A percentile compares a stretch with the other conserved stretches of the same genome.
These are phyloP conservation scores for Avicennia marina DNA, from an alignment of 257 asterid species.

Conservation along the genomic window DNA sequence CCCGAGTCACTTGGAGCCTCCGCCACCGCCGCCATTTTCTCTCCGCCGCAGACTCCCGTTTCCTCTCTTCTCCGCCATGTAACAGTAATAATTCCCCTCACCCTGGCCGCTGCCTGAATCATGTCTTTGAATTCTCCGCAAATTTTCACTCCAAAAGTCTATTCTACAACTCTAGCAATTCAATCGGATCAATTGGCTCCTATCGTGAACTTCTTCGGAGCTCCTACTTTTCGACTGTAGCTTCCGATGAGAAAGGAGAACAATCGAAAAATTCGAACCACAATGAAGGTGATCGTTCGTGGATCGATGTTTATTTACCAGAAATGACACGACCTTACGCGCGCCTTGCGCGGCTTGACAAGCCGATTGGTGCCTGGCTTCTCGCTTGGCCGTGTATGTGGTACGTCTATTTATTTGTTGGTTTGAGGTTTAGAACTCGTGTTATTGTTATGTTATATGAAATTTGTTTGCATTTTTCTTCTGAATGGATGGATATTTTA, in stretches of 20 bases:
- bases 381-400: conserved; percentile 99
- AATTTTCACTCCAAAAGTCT: conserved; percentile 11
- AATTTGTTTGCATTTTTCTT: not conserved
- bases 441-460: not conserved
- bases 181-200: conserved; percentile 25
- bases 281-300: conserved; percentile 31
- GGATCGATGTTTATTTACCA: conserved; percentile 81
- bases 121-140: conserved; percentile 16
- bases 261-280: conserved; percentile 18
- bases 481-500: not conserved
- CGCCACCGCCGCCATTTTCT: conserved; percentile 21
- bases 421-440: not conserved
- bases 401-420: conserved; percentile 27
- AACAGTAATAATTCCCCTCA: not conserved
- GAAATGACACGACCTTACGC: conserved; percentile 59
- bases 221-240: conserved; percentile 32
- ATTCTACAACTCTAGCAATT: conserved; percentile 6
- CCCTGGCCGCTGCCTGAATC: conserved; percentile 11
- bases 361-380: conserved; percentile 93
- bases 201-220: conserved; percentile 25
- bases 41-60: conserved; percentile 9
- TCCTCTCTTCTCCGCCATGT: conserved; percentile 1
- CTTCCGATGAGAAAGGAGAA: conserved; percentile 31
- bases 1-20: too few relatives aligned
- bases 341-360: conserved; percentile 78